Evolutionary conservation across 768 basidiomycete genomes (phyloP).

Genomic region (Russula vinacea): DNA sequence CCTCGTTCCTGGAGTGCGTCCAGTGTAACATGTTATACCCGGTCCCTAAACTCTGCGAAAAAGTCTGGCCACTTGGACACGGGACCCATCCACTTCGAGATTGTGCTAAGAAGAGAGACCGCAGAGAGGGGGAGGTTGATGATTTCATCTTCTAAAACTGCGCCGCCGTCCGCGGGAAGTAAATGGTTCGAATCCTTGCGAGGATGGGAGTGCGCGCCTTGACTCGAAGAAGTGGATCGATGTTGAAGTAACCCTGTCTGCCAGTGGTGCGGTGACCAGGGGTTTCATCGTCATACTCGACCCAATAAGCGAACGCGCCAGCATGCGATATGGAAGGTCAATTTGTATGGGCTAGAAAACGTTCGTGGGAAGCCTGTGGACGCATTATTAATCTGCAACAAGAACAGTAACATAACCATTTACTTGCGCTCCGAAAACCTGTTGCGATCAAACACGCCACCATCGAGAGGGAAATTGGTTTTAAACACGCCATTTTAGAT

Average conservation of each 20-base stretch:
- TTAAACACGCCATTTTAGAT: constrained; percentile 86
- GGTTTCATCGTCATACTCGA: constrained; percentile 76
- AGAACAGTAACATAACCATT: constrained; percentile 35
- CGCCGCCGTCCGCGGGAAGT: constrained; percentile 51
- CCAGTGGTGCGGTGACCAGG: constrained; percentile 67
- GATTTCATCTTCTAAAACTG: constrained; percentile 46
- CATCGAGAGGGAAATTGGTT: constrained; percentile 96
- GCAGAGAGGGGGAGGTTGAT: constrained; percentile 83
- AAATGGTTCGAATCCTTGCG: constrained; percentile 49
- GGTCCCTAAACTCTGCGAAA: constrained; percentile 77
- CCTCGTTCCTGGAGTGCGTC: constrained; percentile 90
- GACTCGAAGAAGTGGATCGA: constrained; percentile 82
- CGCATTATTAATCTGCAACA: constrained; percentile 1
- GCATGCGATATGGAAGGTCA: constrained; percentile 93
- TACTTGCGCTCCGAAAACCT: constrained; percentile 74
- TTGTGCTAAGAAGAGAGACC: constrained; percentile 80
- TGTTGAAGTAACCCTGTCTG: constrained; percentile 91
- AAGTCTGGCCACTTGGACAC: constrained; percentile 71
- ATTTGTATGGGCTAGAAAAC: constrained; percentile 92
- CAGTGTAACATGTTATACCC: constrained; percentile 99
- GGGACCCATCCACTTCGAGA: constrained; percentile 98
- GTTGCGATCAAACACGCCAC: constrained; percentile 77
- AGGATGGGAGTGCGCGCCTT: constrained; percentile 76
- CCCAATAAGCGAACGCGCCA: constrained; percentile 92
- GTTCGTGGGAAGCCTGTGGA: constrained; percentile 70